Evolutionary conservation across 495 filamentous ascomycete species (phyloP).

Genomic region (Astrothelium subdiscretum): DNA sequence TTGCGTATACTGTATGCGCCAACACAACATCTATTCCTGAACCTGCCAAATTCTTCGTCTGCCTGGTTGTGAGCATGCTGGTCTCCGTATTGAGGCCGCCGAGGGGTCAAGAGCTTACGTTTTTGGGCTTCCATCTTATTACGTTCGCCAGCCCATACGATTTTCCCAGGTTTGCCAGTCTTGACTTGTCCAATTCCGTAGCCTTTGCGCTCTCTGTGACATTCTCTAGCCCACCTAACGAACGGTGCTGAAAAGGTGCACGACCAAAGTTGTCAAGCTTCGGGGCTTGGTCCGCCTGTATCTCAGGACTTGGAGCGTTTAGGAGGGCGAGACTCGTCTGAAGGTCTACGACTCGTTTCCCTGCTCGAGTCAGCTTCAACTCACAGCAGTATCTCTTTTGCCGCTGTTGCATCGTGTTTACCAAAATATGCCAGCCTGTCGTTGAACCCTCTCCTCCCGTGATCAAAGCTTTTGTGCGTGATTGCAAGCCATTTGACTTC

Average conservation of each 20-base stretch:
- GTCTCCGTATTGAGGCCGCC: not conserved
- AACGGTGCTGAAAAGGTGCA: constrained; percentile 58
- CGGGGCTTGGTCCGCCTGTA: constrained; percentile 12
- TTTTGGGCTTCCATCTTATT: constrained; percentile 74
- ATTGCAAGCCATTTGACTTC: constrained; percentile 95
- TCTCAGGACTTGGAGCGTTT: constrained; percentile 27
- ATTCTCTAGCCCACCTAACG: constrained; percentile 59
- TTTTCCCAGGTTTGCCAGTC: constrained; percentile 53
- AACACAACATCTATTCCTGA: constrained; percentile 66
- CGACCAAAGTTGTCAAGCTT: constrained; percentile 40
- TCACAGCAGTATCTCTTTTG: not conserved
- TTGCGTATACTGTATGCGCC: constrained; percentile 65
- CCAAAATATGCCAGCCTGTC: constrained; percentile 84
- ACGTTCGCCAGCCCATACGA: constrained; percentile 61
- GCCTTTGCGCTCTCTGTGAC: constrained; percentile 46
- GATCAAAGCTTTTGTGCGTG: constrained; percentile 97
- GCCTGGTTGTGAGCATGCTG: not conserved
- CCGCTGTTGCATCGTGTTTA: constrained; percentile 32
- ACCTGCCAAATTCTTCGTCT: constrained; percentile 57
- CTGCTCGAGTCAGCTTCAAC: constrained; percentile 29
- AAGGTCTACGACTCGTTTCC: constrained; percentile 67
- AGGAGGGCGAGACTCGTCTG: constrained; percentile 67
- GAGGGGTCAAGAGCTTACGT: constrained; percentile 41
- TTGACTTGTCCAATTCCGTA: constrained; percentile 42
- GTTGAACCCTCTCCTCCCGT: constrained; percentile 86